phyloP scores from a whole-genome alignment of 176 grass and related monocot genomes.

The Tillandsia fasciculata region DNA sequence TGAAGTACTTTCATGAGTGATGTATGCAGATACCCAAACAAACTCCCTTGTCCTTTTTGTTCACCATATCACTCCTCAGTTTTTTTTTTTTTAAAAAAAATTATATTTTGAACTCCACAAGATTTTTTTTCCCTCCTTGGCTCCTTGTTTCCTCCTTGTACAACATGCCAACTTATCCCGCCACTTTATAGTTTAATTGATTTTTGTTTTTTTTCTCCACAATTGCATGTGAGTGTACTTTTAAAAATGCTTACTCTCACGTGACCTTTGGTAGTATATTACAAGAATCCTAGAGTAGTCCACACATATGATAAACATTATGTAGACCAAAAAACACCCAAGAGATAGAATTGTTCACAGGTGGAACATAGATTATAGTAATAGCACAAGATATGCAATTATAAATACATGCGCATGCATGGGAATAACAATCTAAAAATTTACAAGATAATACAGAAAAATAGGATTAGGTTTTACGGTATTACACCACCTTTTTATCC shows the following conservation, averaged over 20 bases:
- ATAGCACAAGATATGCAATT: no score
- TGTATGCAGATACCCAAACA: conserved; percentile 4
- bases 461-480: no score
- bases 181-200: background rate
- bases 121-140: background rate
- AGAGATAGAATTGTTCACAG: background rate
- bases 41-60: background rate
- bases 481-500: no score
- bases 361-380: background rate
- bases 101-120: background rate
- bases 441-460: no score
- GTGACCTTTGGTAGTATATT: conserved; percentile 4
- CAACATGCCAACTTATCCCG: background rate
- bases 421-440: no score
- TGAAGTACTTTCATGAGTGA: background rate
- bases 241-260: background rate
- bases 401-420: no score
- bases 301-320: background rate
- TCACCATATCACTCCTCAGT: background rate
- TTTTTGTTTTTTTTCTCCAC: background rate
- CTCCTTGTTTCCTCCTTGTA: background rate
- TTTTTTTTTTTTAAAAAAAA: background rate
- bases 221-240: conserved; percentile 3
- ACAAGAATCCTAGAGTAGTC: background rate
- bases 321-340: background rate